A percentile compares a stretch with the other conserved stretches of the same genome.
phyloP scores from a whole-genome alignment of 2,329 filamentous ascomycete genomes.

The Aspergillus hortae region DNA sequence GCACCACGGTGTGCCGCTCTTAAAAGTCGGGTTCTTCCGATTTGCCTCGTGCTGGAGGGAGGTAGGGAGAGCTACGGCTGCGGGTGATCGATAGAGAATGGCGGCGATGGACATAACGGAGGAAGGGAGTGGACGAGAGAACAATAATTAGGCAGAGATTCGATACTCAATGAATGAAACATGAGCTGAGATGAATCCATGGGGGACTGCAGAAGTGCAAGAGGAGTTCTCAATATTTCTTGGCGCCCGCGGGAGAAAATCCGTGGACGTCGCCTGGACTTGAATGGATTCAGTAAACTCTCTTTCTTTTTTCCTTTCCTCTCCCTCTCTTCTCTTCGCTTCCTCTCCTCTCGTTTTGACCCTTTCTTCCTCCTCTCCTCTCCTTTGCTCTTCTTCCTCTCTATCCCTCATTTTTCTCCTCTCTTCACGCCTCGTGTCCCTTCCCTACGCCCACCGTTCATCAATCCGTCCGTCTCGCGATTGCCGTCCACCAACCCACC shows the following conservation, averaged over 20 bases:
- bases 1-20: too few species aligned
- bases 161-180: neutral
- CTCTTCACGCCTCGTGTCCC: conserved; percentile 1
- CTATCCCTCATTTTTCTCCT: conserved; percentile 2
- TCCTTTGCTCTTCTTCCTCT: conserved; percentile 4
- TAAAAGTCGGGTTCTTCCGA: neutral
- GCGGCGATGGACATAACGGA: neutral
- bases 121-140: neutral
- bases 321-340: neutral
- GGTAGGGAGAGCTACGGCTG: neutral
- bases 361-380: neutral
- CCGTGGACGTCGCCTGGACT: neutral
- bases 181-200: neutral
- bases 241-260: conserved; percentile 3
- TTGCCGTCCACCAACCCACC: neutral
- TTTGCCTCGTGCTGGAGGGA: neutral
- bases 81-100: neutral
- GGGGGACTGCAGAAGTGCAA: neutral
- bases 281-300: neutral
- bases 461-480: neutral
- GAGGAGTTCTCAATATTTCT: neutral
- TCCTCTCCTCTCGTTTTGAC: neutral
- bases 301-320: neutral
- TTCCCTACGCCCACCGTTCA: neutral
- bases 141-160: conserved; percentile 1